phyloP scores from a whole-genome alignment of 257 asterid genomes.

The Jasminum sambac region DNA sequence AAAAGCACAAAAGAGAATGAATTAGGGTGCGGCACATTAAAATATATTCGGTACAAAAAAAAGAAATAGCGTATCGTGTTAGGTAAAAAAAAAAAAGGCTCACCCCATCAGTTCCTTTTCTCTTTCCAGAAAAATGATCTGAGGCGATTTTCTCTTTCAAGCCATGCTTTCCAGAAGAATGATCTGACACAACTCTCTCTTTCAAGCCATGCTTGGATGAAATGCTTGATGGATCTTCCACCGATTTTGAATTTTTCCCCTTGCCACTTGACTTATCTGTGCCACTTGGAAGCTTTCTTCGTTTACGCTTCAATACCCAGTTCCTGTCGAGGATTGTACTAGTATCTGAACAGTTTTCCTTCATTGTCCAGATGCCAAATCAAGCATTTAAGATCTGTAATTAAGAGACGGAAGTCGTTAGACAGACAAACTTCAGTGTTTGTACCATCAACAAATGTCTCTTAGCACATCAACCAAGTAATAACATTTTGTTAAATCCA shows the following conservation, averaged over 20 bases:
- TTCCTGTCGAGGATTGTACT: slow-evolving; percentile 44
- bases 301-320: slow-evolving; percentile 63
- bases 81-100: slow-evolving; percentile 28
- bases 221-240: slow-evolving; percentile 40
- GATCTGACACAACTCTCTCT: slow-evolving; percentile 40
- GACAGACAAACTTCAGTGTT: not conserved
- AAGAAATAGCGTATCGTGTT: no score
- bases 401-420: not conserved
- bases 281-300: slow-evolving; percentile 52
- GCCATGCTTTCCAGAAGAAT: slow-evolving; percentile 35
- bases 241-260: slow-evolving; percentile 38
- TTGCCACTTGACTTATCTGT: slow-evolving; percentile 34
- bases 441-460: not conserved
- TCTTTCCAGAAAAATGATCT: slow-evolving; percentile 48
- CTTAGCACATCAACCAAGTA: not conserved
- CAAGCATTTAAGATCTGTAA: slow-evolving; percentile 28
- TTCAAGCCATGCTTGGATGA: slow-evolving; percentile 37
- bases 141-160: slow-evolving; percentile 39
- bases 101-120: slow-evolving; percentile 88
- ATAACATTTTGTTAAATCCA: not conserved
- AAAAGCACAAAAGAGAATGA: not conserved
- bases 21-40: not conserved
- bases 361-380: slow-evolving; percentile 34
- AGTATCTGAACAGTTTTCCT: slow-evolving; percentile 40
- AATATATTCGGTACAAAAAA: not conserved